phyloP scores from a whole-genome alignment of 2,329 filamentous ascomycete species.

The Fusarium sp. region DNA sequence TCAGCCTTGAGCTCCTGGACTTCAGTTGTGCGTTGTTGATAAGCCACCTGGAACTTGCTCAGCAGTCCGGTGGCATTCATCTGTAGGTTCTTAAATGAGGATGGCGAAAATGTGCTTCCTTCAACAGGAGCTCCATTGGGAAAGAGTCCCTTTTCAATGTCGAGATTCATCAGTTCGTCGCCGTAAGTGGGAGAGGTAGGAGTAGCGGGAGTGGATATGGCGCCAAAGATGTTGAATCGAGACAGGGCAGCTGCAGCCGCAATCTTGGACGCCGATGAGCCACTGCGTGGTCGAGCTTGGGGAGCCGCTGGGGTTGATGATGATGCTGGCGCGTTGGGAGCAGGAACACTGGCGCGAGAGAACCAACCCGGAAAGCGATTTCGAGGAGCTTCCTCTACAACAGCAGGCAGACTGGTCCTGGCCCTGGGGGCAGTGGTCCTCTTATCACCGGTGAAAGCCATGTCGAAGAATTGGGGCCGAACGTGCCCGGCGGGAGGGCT shows the following conservation, averaged over 20 bases:
- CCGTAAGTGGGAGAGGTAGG: conserved; percentile 46
- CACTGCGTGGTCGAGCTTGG: conserved; percentile 27
- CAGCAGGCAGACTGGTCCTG: conserved; percentile 22
- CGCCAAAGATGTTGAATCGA: conserved; percentile 57
- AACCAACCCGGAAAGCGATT: conserved; percentile 40
- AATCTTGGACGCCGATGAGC: conserved; percentile 48
- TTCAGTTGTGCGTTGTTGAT: conserved; percentile 60
- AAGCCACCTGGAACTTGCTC: conserved; percentile 64
- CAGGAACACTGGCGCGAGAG: conserved; percentile 27
- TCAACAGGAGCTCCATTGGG: conserved; percentile 54
- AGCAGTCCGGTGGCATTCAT: conserved; percentile 64
- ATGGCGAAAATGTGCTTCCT: conserved; percentile 63
- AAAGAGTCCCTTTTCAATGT: conserved; percentile 64
- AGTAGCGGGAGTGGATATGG: conserved; percentile 55
- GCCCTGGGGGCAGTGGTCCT: conserved; percentile 19
- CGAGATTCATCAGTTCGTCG: conserved; percentile 64
- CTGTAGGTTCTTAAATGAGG: conserved; percentile 68
- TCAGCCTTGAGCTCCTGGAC: conserved; percentile 62
- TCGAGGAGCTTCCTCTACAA: conserved; percentile 31
- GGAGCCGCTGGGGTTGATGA: conserved; percentile 28
- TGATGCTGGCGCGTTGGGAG: conserved; percentile 10
- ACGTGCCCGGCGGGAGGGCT: conserved; percentile 18
- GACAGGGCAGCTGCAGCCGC: conserved; percentile 45
- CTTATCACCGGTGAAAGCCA: conserved; percentile 47
- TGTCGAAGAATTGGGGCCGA: conserved; percentile 45